Base-by-base conservation (phyloP, 2,329 filamentous ascomycete species). In the Arthrobotrys sinensis region DNA sequence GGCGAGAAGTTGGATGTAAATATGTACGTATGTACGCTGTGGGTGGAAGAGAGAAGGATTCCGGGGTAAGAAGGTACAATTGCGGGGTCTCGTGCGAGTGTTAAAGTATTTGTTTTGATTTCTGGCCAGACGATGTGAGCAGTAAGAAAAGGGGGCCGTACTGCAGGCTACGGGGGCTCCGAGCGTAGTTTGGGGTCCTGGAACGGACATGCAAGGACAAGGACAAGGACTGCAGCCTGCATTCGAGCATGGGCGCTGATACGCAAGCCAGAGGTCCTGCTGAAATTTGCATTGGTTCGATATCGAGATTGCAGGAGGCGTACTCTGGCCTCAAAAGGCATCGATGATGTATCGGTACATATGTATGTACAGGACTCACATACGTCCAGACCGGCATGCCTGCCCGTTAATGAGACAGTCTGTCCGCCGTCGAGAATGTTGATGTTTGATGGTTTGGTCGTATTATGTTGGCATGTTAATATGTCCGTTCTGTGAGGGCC, bases 251-350 rank as follows among this genome's bases (percentile, higher is more conserved):
- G 63, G 63, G 43, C 46, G 63, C 63, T 40, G 63, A 60, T 60
- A 60, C 55, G 55, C 55, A 60, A 60, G 55, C 55, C 55, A 40
- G 55, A 60, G 55, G 55, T 60, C 55, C 55, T 60, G 55, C 43
- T 66, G 43, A 66, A 66, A 50, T 66, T 66, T 66, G 63, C 63
- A 66, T 66, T 66, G 63, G 63, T 50, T 60, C 55, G 55, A 60
- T 60, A 60, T 60, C 55, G 55, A 60, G 48, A 68, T 68, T 68
- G 65, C 65, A 68, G 65, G 65, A 68, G 55, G 55, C 55, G 55
- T 60, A 60, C 55, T 60, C 55, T 60, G 55, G 55, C 55, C 55
- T 60, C 55, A 60, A 60, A 60, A 60, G 21, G 55, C 55, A 60
- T 60, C 55, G 55, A 60, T 60, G 55, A 60, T 60, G 55, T 60